Conservation (phyloP, 2,329 filamentous ascomycete genomes). For the Colletotrichum gloeosporioides region DNA sequence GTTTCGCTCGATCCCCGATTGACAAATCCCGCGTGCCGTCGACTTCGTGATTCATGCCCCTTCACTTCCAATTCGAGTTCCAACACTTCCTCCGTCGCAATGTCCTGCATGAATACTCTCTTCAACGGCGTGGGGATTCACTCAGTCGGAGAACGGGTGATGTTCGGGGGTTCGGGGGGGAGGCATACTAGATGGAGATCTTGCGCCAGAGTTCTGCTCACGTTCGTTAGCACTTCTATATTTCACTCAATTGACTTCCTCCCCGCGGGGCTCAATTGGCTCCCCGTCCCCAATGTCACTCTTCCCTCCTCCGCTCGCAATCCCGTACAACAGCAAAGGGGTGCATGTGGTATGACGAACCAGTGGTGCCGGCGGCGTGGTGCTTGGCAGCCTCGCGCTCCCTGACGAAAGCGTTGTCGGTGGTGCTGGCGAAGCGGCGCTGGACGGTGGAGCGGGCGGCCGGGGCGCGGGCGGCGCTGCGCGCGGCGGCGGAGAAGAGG, state of each 20-base stretch:
- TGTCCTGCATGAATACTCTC: neutral
- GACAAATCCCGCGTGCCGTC: neutral
- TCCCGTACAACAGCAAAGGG: neutral
- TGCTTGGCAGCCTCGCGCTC: slow-evolving; percentile 91
- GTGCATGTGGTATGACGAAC: slow-evolving; percentile 60
- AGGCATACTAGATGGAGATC: slow-evolving; percentile 90
- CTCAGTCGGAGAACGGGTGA: neutral
- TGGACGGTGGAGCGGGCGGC: slow-evolving; percentile 61
- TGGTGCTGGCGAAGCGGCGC: slow-evolving; percentile 74
- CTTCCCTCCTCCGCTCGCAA: too few species aligned
- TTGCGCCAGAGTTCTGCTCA: slow-evolving; percentile 88
- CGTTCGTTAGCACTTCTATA: neutral
- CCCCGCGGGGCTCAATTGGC: neutral
- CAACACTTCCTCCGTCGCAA: neutral
- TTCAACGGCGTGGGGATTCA: neutral
- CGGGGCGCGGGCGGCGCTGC: slow-evolving; percentile 58
- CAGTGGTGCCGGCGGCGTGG: slow-evolving; percentile 83
- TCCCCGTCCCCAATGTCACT: neutral
- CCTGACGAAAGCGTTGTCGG: slow-evolving; percentile 92
- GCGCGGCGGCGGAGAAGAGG: slow-evolving; percentile 66
- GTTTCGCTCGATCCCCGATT: neutral
- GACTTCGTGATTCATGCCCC: neutral
- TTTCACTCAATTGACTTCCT: neutral
- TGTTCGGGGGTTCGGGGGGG: neutral
- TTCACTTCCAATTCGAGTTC: neutral